Percentiles rank a stretch among this genome's conserved stretches.
Conservation (phyloP, 139 green algal genomes). For the Chlorella sp. region DNA sequence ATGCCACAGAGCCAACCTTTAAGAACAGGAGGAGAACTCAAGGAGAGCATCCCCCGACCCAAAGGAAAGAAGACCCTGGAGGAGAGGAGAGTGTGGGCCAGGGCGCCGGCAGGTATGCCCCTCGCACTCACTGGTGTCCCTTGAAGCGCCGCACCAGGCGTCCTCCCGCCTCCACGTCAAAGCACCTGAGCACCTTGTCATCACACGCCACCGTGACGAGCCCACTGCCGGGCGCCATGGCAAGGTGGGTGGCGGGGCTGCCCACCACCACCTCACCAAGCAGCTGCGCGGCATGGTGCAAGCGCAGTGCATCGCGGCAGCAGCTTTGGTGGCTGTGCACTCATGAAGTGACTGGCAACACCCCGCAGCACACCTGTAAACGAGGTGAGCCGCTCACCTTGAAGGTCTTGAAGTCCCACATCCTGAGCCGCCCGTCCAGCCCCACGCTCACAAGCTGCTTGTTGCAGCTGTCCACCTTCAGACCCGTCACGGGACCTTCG, state of each 20-base stretch:
- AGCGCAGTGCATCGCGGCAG: background rate
- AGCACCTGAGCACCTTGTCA: conserved; percentile 18
- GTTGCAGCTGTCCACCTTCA: conserved; percentile 66
- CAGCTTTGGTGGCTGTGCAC: background rate
- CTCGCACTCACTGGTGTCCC: conserved; percentile 54
- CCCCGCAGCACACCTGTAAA: background rate
- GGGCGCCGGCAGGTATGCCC: background rate
- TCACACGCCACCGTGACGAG: conserved; percentile 46
- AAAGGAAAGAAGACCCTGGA: background rate
- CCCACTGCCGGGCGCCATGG: conserved; percentile 30
- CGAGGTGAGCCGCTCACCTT: conserved; percentile 17
- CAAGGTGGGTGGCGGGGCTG: conserved; percentile 10
- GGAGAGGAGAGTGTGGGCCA: background rate
- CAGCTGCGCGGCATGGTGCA: conserved; percentile 5
- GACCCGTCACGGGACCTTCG: conserved; percentile 54
- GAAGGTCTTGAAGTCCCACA: conserved; percentile 76
- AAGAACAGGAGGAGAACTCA: background rate
- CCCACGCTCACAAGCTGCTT: conserved; percentile 53
- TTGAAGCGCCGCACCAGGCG: conserved; percentile 77
- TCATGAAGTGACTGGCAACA: too few species aligned
- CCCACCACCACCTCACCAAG: conserved; percentile 16
- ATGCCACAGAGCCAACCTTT: background rate
- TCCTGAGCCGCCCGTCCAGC: conserved; percentile 56
- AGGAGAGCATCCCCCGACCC: background rate
- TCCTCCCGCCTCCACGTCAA: conserved; percentile 34